Conservation (phyloP, 2,329 filamentous ascomycete genomes). For the Penicillium sp. region DNA sequence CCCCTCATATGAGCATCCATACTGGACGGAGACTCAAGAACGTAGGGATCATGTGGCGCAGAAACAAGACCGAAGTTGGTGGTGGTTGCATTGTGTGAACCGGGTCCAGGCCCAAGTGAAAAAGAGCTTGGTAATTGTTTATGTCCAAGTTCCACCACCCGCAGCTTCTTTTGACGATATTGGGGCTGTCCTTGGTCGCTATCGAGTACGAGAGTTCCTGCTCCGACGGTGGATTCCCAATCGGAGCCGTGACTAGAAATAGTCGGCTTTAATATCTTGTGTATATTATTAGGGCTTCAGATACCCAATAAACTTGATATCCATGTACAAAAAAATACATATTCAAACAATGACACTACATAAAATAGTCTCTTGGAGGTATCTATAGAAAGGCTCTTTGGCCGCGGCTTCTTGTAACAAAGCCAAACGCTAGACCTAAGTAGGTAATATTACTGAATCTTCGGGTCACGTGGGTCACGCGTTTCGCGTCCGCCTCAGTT, state of each 20-base stretch:
- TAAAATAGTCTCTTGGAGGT: neutral
- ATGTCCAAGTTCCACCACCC: slow-evolving; percentile 84
- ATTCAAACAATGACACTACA: neutral
- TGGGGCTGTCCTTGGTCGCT: slow-evolving; percentile 63
- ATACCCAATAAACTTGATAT: slow-evolving; percentile 15
- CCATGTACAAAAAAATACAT: neutral
- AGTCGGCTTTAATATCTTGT: neutral
- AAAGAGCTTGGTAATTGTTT: slow-evolving; percentile 86
- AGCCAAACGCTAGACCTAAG: slow-evolving; percentile 14
- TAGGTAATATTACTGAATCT: slow-evolving; percentile 26
- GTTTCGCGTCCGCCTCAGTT: slow-evolving; percentile 28
- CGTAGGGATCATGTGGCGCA: slow-evolving; percentile 53
- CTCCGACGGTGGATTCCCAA: slow-evolving; percentile 84
- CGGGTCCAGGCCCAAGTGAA: slow-evolving; percentile 85
- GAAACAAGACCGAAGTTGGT: slow-evolving; percentile 47
- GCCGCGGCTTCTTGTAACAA: neutral
- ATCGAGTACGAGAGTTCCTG: slow-evolving; percentile 76
- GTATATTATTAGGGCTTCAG: slow-evolving; percentile 17
- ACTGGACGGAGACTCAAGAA: slow-evolving; percentile 62
- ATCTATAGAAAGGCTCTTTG: neutral
- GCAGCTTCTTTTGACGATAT: slow-evolving; percentile 54
- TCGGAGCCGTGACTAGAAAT: slow-evolving; percentile 62
- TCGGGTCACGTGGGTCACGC: slow-evolving; percentile 29
- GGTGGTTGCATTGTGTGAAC: slow-evolving; percentile 77
- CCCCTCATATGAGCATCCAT: slow-evolving; percentile 73